These are phyloP conservation scores for Xylaria intraflava DNA, from an alignment of 495 filamentous ascomycete species.

Conservation along the genomic window DNA sequence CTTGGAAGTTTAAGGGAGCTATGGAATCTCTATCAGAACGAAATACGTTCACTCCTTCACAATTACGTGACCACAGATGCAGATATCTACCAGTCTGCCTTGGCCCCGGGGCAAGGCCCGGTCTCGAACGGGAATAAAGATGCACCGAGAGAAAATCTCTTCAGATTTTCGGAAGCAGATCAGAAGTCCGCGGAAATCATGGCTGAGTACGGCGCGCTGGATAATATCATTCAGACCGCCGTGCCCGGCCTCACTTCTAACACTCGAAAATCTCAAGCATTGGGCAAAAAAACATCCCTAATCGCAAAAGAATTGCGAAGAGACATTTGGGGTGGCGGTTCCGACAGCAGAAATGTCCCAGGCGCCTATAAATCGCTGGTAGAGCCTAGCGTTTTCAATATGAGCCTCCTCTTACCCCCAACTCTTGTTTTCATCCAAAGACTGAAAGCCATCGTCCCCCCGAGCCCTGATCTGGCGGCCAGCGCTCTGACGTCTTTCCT, in stretches of 20 bases:
- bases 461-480: conserved; percentile 72
- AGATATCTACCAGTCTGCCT: conserved; percentile 53
- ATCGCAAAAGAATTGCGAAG: conserved; percentile 35
- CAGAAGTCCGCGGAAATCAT: conserved; percentile 65
- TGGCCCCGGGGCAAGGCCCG: conserved; percentile 34
- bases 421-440: conserved; percentile 87
- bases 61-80: conserved; percentile 96
- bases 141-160: conserved; percentile 69
- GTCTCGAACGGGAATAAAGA: conserved; percentile 48
- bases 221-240: conserved; percentile 80
- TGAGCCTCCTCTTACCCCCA: conserved; percentile 88
- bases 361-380: conserved; percentile 66
- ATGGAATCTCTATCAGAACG: conserved; percentile 72
- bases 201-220: conserved; percentile 81
- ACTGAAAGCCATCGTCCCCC: conserved; percentile 84
- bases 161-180: conserved; percentile 83
- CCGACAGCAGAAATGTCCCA: conserved; percentile 57
- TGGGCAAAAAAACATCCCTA: conserved; percentile 34
- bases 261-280: conserved; percentile 51
- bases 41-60: conserved; percentile 88
- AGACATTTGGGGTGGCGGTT: conserved; percentile 43
- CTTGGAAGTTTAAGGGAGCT: conserved; percentile 81
- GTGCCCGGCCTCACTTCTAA: conserved; percentile 89
- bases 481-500: conserved; percentile 90
- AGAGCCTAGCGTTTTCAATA: conserved; percentile 96